A percentile compares a stretch with the other conserved stretches of the same genome.
Conservation (phyloP, 768 basidiomycete genomes). For the Trametes cinnabarina region DNA sequence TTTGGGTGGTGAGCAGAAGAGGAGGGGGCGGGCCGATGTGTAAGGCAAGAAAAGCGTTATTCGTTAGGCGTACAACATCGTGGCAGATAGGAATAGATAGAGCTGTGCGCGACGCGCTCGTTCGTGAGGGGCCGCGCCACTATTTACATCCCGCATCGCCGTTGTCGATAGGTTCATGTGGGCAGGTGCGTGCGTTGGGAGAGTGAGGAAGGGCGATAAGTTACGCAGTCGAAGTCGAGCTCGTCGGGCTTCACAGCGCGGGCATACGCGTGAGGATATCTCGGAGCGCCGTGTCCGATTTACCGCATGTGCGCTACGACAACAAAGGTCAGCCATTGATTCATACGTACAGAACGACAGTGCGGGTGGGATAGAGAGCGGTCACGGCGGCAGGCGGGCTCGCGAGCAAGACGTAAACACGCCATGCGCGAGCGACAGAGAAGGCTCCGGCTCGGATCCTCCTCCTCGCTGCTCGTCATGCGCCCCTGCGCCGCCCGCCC, state of each 20-base stretch:
- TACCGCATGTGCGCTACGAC: constrained; percentile 18
- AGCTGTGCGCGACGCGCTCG: not conserved
- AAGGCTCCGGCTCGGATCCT: constrained; percentile 8
- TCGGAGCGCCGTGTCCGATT: not conserved
- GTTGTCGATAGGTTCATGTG: not conserved
- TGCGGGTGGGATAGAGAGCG: not conserved
- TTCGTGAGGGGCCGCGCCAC: not conserved
- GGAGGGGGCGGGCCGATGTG: not conserved
- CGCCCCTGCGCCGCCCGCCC: not conserved
- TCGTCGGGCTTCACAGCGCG: not conserved
- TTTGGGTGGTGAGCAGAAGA: not conserved
- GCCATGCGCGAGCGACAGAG: not conserved
- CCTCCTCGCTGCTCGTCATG: not conserved
- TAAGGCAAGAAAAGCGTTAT: not conserved
- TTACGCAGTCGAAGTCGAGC: constrained; percentile 4
- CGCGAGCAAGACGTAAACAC: constrained; percentile 9
- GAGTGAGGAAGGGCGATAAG: constrained; percentile 3
- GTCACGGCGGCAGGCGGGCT: not conserved
- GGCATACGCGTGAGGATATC: not conserved
- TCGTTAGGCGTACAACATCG: constrained; percentile 11
- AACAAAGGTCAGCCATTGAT: constrained; percentile 4
- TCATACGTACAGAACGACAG: not conserved
- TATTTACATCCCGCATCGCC: not conserved
- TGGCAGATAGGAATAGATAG: constrained; percentile 25
- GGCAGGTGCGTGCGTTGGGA: not conserved